Conservation (phyloP, 306 rosid genomes). For the Fragaria ananassa region DNA sequence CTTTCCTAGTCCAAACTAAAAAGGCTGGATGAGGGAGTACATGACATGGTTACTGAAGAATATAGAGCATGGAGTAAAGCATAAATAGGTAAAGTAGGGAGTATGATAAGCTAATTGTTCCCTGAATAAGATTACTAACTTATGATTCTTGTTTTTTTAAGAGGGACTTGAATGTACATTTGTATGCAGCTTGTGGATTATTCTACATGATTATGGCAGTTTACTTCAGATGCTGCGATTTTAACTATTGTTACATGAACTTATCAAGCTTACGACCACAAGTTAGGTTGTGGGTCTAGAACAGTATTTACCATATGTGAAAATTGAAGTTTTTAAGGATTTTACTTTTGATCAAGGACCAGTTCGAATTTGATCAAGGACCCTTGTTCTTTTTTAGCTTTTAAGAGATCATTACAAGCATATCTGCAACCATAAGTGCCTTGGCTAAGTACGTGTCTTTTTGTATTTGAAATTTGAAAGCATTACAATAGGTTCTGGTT, state of each 20-base stretch:
- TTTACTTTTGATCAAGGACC: not conserved
- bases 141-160: no score
- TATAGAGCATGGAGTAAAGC: no score
- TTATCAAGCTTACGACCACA: not conserved
- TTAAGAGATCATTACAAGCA: not conserved
- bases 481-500: not conserved
- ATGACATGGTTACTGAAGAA: no score
- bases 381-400: not conserved
- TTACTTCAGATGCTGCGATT: not conserved
- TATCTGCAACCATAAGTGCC: not conserved
- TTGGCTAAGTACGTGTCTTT: not conserved
- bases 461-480: not conserved
- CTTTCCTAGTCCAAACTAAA: no score
- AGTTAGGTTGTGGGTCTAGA: not conserved
- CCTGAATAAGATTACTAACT: no score
- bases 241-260: not conserved
- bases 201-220: not conserved
- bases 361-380: not conserved
- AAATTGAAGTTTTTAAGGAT: not conserved
- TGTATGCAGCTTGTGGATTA: not conserved
- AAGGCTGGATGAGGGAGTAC: no score
- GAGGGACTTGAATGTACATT: not conserved
- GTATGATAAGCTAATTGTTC: no score
- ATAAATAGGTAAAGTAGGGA: no score
- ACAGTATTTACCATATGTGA: not conserved